Evolutionary conservation across 2,329 filamentous ascomycete genomes (phyloP).

Genomic region (Lecanoromycetidae sp.): DNA sequence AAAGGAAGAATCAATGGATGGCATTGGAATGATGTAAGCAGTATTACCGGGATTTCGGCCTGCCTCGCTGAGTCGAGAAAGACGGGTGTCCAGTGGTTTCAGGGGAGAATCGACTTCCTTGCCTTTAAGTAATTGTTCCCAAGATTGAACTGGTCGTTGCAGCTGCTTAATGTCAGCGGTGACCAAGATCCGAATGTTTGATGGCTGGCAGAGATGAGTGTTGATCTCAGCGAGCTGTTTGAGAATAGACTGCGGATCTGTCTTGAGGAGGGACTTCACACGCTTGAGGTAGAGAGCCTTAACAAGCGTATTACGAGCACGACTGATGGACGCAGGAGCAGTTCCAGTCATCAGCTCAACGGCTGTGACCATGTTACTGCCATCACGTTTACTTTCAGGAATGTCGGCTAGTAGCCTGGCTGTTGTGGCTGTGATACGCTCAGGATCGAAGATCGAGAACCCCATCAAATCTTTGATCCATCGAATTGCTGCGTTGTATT

Average conservation of each 20-base stretch:
- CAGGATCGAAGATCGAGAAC: constrained; percentile 75
- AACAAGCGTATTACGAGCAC: constrained; percentile 70
- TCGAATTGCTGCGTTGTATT: constrained; percentile 67
- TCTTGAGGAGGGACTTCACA: constrained; percentile 66
- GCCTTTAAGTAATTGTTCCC: constrained; percentile 51
- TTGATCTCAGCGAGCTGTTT: constrained; percentile 66
- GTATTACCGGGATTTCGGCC: constrained; percentile 64
- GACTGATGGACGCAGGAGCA: constrained; percentile 60
- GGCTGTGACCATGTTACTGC: constrained; percentile 49
- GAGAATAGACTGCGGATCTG: constrained; percentile 64
- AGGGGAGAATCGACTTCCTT: constrained; percentile 45
- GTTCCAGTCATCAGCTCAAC: constrained; percentile 69
- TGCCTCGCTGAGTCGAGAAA: constrained; percentile 59
- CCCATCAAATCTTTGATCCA: constrained; percentile 84
- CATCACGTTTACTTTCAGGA: constrained; percentile 81
- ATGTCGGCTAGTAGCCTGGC: constrained; percentile 82
- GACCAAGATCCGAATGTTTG: constrained; percentile 77
- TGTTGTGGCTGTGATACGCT: constrained; percentile 48
- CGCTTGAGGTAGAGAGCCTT: constrained; percentile 79
- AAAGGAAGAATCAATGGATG: constrained; percentile 85
- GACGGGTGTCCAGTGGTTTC: constrained; percentile 57
- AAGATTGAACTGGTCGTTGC: constrained; percentile 61
- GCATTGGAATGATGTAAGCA: constrained; percentile 75
- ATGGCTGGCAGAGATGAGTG: constrained; percentile 62
- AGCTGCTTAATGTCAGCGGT: constrained; percentile 70